phyloP scores from a whole-genome alignment of 352 stramenopile genomes.

The Pythium angustatum region DNA sequence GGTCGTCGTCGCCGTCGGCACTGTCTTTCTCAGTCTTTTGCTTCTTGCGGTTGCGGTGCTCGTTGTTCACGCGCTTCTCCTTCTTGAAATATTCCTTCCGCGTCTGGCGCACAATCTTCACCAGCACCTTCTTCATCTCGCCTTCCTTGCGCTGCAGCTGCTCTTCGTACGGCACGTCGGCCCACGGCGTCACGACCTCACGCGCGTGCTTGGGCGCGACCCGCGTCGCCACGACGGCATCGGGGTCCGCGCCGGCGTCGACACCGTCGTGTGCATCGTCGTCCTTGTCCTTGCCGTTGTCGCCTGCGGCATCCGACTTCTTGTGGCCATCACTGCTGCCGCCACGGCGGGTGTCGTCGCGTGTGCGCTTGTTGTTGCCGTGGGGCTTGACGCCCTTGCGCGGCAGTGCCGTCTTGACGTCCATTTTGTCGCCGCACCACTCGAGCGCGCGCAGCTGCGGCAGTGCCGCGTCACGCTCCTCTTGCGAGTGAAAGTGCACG shows the following conservation, averaged over 20 bases:
- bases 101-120: conserved; percentile 84
- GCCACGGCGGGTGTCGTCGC: conserved; percentile 22
- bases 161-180: conserved; percentile 71
- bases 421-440: conserved; percentile 69
- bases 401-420: conserved; percentile 76
- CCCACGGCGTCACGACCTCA: conserved; percentile 85
- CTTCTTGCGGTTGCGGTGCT: conserved; percentile 68
- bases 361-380: conserved; percentile 33
- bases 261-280: conserved; percentile 5
- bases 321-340: no score
- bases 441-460: conserved; percentile 51
- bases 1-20: conserved; percentile 14
- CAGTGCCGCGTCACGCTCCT: conserved; percentile 58
- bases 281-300: not conserved
- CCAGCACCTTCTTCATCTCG: conserved; percentile 90
- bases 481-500: conserved; percentile 60
- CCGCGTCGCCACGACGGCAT: not conserved
- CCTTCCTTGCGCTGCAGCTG: conserved; percentile 84
- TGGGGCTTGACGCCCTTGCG: conserved; percentile 32
- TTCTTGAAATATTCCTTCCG: conserved; percentile 88
- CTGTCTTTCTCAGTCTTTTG: conserved; percentile 30
- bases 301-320: conserved; percentile 5
- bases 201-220: conserved; percentile 47
- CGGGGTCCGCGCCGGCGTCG: conserved; percentile 24
- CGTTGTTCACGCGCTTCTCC: conserved; percentile 69